Evolutionary conservation across 1,139 yeast genomes (phyloP), one percentile per base, ranked within the genome.

Genomic region (Candida anutae): DNA sequence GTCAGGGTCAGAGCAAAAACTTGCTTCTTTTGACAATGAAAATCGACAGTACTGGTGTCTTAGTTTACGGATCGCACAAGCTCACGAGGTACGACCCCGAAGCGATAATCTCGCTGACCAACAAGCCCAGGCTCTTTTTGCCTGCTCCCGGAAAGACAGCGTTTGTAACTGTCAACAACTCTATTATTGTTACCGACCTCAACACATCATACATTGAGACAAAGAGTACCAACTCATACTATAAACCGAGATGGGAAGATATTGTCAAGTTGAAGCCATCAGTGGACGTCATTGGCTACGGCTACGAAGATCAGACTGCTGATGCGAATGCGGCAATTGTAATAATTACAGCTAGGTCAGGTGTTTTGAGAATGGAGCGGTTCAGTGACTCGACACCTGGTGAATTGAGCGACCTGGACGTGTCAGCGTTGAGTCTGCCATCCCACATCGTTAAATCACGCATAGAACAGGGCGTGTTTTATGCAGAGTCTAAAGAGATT

Each of bases 401-500:
- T 22, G 6, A 15, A 5, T 16, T 13, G 4, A 53, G 43, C 22
- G 46, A 33, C 19, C 35, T 31, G 5, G 38, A 23, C 9, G 16
- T 13, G 10, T 31, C 18, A 4, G 6, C 14, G 5, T 28, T 36
- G 15, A 28, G 36, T 5, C 50, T 48, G 23, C 58, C 64, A 1
- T 38, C 61, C 3, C 52, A 63, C 5, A 59, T 74, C 31, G 62
- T 79, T 25, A 79, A 78, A 45, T 70, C 85, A 0, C 85, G 76
- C 39, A 69, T 87, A 16, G 93, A 81, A 42, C 96, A 87, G 50
- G 94, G 85, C 0, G 72, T 87, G 1, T 80, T 76, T 42, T 79
- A 65, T 40, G 62, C 70, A 1, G 61, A 62, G 31, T 50, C 64
- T 1, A 18, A 44, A 29, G 42, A 73, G 58, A 33, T 87, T 16